Conservation (phyloP, 345 rosid species). For the Euphorbia peplus region DNA sequence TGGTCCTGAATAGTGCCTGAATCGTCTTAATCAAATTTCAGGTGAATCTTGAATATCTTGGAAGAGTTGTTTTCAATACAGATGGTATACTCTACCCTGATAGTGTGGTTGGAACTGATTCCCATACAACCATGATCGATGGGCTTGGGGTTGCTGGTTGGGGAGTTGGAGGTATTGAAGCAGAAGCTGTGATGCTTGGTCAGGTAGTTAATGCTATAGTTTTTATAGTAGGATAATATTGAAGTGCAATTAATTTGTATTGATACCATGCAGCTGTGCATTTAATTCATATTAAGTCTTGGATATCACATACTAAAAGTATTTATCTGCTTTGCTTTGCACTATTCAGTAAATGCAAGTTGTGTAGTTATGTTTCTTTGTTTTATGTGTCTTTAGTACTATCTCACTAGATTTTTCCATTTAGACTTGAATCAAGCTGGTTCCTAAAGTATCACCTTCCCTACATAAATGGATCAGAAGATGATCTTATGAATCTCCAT, state of each 20-base stretch:
- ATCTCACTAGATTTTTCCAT: neutral
- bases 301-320: neutral
- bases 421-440: neutral
- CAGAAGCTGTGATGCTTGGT: slow-evolving; percentile 98
- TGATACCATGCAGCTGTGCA: neutral
- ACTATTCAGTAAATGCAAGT: neutral
- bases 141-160: slow-evolving; percentile 99
- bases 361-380: neutral
- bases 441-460: neutral
- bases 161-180: slow-evolving; percentile 99
- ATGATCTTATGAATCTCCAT: neutral
- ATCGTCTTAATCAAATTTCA: slow-evolving; percentile 31
- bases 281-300: neutral
- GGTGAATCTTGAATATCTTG: slow-evolving; percentile 98
- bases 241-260: neutral
- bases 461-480: neutral
- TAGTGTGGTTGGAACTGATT: slow-evolving; percentile 98
- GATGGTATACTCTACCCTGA: slow-evolving; percentile 81
- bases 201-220: slow-evolving; percentile 48
- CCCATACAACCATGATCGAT: slow-evolving; percentile 99
- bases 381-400: neutral
- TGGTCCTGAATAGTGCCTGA: neutral
- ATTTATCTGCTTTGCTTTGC: neutral
- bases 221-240: neutral
- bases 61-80: slow-evolving; percentile 91